Evolutionary conservation across 305 asterid genomes (phyloP), one percentile per base, ranked within the genome.

Genomic region (Solanum hybrid): DNA sequence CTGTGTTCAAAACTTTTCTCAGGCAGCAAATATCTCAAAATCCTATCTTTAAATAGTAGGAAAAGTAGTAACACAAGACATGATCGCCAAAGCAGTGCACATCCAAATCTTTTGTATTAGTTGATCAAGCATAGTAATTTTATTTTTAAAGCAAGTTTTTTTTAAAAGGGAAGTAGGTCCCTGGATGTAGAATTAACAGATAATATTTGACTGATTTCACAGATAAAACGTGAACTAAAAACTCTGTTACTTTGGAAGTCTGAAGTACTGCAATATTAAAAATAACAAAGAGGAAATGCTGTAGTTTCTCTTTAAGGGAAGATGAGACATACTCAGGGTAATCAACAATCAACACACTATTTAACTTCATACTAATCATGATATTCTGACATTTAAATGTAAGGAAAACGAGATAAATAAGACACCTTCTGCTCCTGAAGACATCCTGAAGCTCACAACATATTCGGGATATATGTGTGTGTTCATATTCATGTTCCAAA

Each of bases 401-500:
- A 19, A 17, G 22, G 40, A 51, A 84, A 51, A 84, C 15, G 87
- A 84, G 75, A 51, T 45, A 51, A 51, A 84, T 45, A 29, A 27
- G 42, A 51, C 90, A 93, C 95, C 95, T 93, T 89, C 89, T 31
- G 90, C 88, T 86, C 89, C 87, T 36, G 92, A 90, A 85, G 95
- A 71, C 40, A 92, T 66, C 90, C 87, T 88, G 92, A 92, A 93
- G 89, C 93, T 91, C 90, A 93, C 87, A 35, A 87, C 91, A 91
- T 24, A 91, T 80, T 93, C 95, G 1, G 95, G 95, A 75, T 90
- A 90, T 88, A 93, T 89, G 87, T 93, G 94, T 79, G 94, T 89
- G 88, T 87, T 93, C 88, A 89, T 87, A 87, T 93, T 92, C 95
- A 92, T 91, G 84, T 91, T 92, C 95, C 95, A 93, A 71, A 93